Base-by-base conservation (phyloP, 2,329 filamentous ascomycete genomes). In the Myriosclerotinia curreyana region DNA sequence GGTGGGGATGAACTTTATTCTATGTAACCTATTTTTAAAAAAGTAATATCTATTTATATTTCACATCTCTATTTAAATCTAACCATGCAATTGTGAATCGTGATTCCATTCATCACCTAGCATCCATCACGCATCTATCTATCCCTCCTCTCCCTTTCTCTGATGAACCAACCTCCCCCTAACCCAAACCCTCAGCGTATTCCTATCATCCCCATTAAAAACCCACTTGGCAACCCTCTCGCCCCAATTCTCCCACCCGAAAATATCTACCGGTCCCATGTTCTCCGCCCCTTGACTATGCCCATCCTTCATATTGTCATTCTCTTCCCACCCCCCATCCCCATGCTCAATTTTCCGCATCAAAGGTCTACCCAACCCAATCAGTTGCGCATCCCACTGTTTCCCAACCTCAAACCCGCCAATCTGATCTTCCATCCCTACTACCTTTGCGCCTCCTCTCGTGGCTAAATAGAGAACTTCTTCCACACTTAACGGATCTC, bases 181-280 rank as follows among this genome's bases (percentile, higher is more conserved):
- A 1, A 98, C 92, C 94, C 94, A 99, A 6, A 99, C 95, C 70
- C 83, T 86, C 71, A 82, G 83, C 3, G 92, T 94, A 76, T 98
- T 98, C 70, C 94, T 82, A 77, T 98, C 95, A 79, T 98, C 93
- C 0, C 95, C 95, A 69, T 86, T 90, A 77, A 90, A 99, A 66
- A 98, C 80, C 95, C 95, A 99, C 80, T 99, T 99, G 60, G 91
- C 90, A 14, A 98, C 78, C 72, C 81, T 85, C 72, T 98, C 91
- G 48, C 89, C 85, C 91, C 90, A 96, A n/a, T 74, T 84, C 82
- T 98, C 94, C 84, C 88, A 92, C 0, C 92, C 93, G 79, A 97
- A 99, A 0, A 97, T 76, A 76, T 97, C 92, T 0, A 97, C 91
- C 54, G 87, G 86, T 0, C 88, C 87, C 1, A 78, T 77, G 4